phyloP scores from a whole-genome alignment of 139 green algal species.

The Protoeuglena noctilucae region DNA sequence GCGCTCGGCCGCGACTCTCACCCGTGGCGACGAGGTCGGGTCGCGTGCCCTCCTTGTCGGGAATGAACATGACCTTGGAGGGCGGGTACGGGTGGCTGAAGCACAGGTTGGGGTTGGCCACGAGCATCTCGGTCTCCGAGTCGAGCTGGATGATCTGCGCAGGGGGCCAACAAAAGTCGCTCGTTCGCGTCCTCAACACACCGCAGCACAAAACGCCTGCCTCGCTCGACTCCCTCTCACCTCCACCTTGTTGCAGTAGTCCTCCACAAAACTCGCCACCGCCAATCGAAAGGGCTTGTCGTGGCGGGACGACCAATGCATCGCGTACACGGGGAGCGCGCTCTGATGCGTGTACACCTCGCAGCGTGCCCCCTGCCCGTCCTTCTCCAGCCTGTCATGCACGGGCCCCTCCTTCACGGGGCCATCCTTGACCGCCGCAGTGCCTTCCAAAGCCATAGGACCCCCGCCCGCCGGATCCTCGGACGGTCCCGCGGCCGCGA shows the following conservation, averaged over 20 bases:
- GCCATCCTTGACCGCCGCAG: too few relatives aligned
- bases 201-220: background rate
- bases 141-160: constrained; percentile 28
- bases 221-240: background rate
- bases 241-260: constrained; percentile 71
- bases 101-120: constrained; percentile 29
- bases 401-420: too few relatives aligned
- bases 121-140: constrained; percentile 54
- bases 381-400: too few relatives aligned
- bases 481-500: too few relatives aligned
- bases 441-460: too few relatives aligned
- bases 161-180: constrained; percentile 11
- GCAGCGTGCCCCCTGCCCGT: too few relatives aligned
- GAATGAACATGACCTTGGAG: constrained; percentile 86
- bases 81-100: constrained; percentile 84
- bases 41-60: constrained; percentile 28
- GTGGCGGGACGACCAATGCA: constrained; percentile 81
- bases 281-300: constrained; percentile 81
- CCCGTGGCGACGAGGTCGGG: constrained; percentile 76
- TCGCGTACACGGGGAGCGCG: constrained; percentile 58
- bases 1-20: background rate
- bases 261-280: constrained; percentile 79
- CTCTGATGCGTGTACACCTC: constrained; percentile 90
- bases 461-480: too few relatives aligned
- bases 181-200: background rate